Conservation (phyloP, 2,329 filamentous ascomycete species). For the Alternaria sp. region DNA sequence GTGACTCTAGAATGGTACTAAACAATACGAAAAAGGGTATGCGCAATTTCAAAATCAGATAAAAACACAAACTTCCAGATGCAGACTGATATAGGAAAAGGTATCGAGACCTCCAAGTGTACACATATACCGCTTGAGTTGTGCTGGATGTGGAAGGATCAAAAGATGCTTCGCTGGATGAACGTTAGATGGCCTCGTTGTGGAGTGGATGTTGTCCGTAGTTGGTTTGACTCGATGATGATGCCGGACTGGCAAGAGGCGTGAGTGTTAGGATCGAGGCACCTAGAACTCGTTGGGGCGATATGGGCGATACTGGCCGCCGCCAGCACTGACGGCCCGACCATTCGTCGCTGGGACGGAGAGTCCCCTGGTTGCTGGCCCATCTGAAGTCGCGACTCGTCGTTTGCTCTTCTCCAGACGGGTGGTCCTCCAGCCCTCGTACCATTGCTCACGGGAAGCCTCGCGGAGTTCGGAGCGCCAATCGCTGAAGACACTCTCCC, state of each 20-base stretch:
- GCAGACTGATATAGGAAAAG: constrained; percentile 20
- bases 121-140: constrained; percentile 10
- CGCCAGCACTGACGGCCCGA: constrained; percentile 46
- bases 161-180: constrained; percentile 6
- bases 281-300: constrained; percentile 31
- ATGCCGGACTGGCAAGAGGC: not conserved
- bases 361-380: constrained; percentile 36
- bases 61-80: constrained; percentile 16
- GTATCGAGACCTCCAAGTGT: constrained; percentile 2
- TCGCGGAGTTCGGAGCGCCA: constrained; percentile 93
- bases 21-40: constrained; percentile 37
- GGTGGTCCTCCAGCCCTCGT: constrained; percentile 88
- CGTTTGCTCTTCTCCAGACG: constrained; percentile 51
- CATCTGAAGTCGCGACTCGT: constrained; percentile 42
- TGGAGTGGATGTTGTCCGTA: not conserved
- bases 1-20: constrained; percentile 25
- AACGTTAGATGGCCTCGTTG: not conserved
- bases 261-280: not conserved
- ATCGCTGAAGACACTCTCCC: constrained; percentile 90
- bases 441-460: constrained; percentile 90
- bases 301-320: constrained; percentile 39
- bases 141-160: not conserved
- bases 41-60: constrained; percentile 30
- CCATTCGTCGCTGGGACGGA: constrained; percentile 40
- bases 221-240: not conserved